Evolutionary conservation across 2,329 filamentous ascomycete species (phyloP).

Genomic region (Fusarium hostae): DNA sequence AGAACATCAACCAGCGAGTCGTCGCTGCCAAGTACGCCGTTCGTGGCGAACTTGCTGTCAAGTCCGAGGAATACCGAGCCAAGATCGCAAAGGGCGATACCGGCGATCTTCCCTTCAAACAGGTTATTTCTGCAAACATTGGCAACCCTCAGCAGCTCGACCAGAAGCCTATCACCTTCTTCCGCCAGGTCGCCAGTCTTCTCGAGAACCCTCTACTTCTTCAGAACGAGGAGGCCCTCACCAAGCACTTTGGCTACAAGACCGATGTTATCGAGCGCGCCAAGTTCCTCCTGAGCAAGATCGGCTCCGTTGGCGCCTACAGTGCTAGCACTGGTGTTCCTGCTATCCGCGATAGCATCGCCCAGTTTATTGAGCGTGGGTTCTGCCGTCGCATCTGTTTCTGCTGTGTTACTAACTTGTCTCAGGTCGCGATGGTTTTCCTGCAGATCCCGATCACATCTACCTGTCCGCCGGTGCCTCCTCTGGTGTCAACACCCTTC

Average conservation of each 20-base stretch:
- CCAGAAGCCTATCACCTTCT: constrained; percentile 99
- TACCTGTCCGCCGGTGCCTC: constrained; percentile 94
- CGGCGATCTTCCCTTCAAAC: constrained; percentile 78
- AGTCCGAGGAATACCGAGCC: constrained; percentile 89
- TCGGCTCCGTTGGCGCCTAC: constrained; percentile 95
- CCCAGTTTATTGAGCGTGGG: constrained; percentile 89
- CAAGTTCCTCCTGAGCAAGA: constrained; percentile 79
- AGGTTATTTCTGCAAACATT: constrained; percentile 97
- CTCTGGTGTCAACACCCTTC: constrained; percentile 91
- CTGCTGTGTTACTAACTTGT: neutral
- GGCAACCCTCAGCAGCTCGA: constrained; percentile 99
- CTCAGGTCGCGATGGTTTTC: constrained; percentile 84
- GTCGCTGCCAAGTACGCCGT: constrained; percentile 94
- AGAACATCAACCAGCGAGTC: constrained; percentile 94
- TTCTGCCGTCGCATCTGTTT: constrained; percentile 25
- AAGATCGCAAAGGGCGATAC: constrained; percentile 70
- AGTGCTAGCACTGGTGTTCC: constrained; percentile 92
- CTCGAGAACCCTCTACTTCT: constrained; percentile 90
- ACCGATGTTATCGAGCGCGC: constrained; percentile 88
- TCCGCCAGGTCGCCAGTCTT: constrained; percentile 93
- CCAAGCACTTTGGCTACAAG: constrained; percentile 84
- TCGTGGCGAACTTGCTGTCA: constrained; percentile 92
- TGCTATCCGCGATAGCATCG: constrained; percentile 87
- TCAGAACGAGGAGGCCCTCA: constrained; percentile 82
- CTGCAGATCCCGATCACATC: constrained; percentile 81